These are phyloP conservation scores for Suhomyces faveliae DNA, from an alignment of 805 yeast species.

Conservation along the genomic window DNA sequence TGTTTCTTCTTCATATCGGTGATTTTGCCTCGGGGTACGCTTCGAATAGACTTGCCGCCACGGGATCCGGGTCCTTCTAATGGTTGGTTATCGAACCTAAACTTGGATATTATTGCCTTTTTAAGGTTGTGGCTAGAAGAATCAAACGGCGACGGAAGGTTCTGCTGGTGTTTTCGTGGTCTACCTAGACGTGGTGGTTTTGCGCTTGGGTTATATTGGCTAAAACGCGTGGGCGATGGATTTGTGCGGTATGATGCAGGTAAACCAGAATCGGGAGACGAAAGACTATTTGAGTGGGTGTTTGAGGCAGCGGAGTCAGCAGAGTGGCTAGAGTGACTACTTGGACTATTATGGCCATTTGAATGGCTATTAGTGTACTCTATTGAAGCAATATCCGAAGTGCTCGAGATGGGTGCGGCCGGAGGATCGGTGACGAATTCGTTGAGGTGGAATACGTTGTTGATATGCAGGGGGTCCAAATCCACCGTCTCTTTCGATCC, in stretches of 20 bases:
- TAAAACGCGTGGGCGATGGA: constrained; percentile 16
- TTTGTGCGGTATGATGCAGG: neutral
- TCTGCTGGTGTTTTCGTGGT: constrained; percentile 29
- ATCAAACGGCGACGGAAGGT: constrained; percentile 18
- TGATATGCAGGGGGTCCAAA: constrained; percentile 15
- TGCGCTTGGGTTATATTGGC: constrained; percentile 31
- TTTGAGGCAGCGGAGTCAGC: too few species aligned
- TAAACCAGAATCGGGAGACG: neutral
- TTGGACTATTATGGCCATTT: too few species aligned
- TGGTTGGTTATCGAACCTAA: constrained; percentile 34
- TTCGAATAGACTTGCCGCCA: constrained; percentile 28
- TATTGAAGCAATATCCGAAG: neutral
- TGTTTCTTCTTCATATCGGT: constrained; percentile 21
- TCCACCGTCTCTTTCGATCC: constrained; percentile 4
- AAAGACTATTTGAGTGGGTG: neutral
- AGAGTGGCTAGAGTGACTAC: too few species aligned
- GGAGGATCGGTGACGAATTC: constrained; percentile 9
- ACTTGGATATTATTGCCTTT: constrained; percentile 30
- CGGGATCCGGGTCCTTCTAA: constrained; percentile 41
- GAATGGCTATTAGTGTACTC: neutral
- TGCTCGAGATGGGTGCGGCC: neutral
- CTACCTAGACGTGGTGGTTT: constrained; percentile 36
- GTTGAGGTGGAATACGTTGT: constrained; percentile 21
- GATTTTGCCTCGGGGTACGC: constrained; percentile 26
- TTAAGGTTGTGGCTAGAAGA: constrained; percentile 27